Evolutionary conservation across 2,329 filamentous ascomycete genomes (phyloP).

Genomic region (Zymoseptoria crescenta): DNA sequence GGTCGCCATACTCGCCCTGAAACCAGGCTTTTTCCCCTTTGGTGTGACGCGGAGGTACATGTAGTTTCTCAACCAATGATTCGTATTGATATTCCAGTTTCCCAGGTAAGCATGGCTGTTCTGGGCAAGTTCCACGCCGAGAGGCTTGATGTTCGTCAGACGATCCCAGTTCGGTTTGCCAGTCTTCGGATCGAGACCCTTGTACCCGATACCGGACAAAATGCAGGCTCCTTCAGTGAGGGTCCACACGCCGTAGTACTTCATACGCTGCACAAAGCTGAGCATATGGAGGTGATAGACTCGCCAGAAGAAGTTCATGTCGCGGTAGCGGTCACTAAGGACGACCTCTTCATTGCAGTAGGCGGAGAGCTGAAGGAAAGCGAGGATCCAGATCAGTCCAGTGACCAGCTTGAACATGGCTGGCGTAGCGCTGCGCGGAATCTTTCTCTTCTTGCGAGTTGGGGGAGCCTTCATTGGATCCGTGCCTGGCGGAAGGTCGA

Average conservation of each 20-base stretch:
- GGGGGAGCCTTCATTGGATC: constrained; percentile 78
- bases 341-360: constrained; percentile 59
- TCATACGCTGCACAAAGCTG: constrained; percentile 70
- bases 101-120: constrained; percentile 89
- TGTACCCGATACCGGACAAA: constrained; percentile 85
- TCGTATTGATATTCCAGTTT: constrained; percentile 98
- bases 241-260: constrained; percentile 96
- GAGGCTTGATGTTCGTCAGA: constrained; percentile 80
- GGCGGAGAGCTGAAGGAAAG: constrained; percentile 64
- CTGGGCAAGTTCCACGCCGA: constrained; percentile 79
- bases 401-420: constrained; percentile 66
- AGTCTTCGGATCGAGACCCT: constrained; percentile 77
- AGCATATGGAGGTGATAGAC: constrained; percentile 78
- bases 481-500: constrained; percentile 71
- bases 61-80: constrained; percentile 92
- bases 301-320: constrained; percentile 61
- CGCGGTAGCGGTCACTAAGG: constrained; percentile 57
- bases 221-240: constrained; percentile 93
- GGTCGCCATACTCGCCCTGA: constrained; percentile 86
- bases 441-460: constrained; percentile 82
- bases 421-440: constrained; percentile 81
- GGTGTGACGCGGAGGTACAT: constrained; percentile 93
- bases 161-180: constrained; percentile 86
- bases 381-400: constrained; percentile 71
- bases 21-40: constrained; percentile 90